These are phyloP conservation scores for Dictyostelium capitatum DNA, from an alignment of 78 protist species.

Conservation along the genomic window DNA sequence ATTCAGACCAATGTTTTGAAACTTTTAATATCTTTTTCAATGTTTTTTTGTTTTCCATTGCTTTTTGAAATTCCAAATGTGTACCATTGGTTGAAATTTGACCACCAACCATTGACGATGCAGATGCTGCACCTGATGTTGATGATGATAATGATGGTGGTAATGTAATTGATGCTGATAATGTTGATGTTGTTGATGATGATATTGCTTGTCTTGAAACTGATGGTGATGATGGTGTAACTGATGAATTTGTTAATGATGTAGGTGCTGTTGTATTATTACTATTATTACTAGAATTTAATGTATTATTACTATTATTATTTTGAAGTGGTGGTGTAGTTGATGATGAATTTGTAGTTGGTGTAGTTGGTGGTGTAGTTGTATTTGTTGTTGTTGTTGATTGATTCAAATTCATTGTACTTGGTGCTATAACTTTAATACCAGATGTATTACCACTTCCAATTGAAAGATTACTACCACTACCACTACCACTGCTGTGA, in stretches of 20 bases:
- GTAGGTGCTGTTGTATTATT: not conserved
- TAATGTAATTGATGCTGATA: slow-evolving; percentile 10
- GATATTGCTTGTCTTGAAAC: not conserved
- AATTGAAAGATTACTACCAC: not conserved
- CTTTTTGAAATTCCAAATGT: slow-evolving; percentile 37
- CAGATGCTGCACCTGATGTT: not conserved
- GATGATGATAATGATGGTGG: not conserved
- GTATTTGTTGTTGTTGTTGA: slow-evolving; percentile 32
- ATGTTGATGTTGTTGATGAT: not conserved
- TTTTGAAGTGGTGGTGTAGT: not conserved
- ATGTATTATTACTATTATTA: not conserved
- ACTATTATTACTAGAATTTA: not conserved
- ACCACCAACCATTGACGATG: not conserved
- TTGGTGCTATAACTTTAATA: slow-evolving; percentile 29
- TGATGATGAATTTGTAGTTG: not conserved
- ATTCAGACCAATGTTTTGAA: slow-evolving; percentile 68
- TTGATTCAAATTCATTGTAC: slow-evolving; percentile 2
- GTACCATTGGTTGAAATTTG: not conserved
- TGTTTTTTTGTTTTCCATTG: slow-evolving; percentile 66
- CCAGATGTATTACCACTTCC: not conserved
- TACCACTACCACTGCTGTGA: not conserved
- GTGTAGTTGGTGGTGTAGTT: not conserved
- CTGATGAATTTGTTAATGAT: slow-evolving; percentile 14
- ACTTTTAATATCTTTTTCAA: slow-evolving; percentile 41
- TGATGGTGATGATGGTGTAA: slow-evolving; percentile 4